Evolutionary conservation across 2,329 filamentous ascomycete genomes (phyloP).

Genomic region (Penicillium sp.): DNA sequence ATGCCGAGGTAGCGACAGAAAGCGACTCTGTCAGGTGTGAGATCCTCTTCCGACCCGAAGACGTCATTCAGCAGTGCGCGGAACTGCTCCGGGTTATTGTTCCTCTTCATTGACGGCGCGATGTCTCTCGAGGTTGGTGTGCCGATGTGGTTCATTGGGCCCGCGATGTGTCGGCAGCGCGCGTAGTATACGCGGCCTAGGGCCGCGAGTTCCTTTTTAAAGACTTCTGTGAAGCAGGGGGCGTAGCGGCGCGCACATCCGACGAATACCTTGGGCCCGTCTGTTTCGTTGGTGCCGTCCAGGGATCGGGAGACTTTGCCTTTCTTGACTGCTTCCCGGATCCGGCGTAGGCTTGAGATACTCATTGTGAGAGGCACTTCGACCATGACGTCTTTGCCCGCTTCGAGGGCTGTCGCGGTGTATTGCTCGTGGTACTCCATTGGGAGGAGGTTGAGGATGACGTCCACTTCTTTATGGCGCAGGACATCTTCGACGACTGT

Average conservation of each 20-base stretch:
- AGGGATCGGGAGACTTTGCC: background rate
- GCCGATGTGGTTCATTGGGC: conserved; percentile 38
- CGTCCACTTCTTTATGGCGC: conserved; percentile 41
- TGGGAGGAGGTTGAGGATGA: conserved; percentile 54
- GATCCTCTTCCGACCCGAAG: conserved; percentile 23
- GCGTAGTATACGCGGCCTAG: conserved; percentile 57
- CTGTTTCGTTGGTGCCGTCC: conserved; percentile 37
- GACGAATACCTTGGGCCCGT: conserved; percentile 52
- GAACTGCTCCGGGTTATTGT: conserved; percentile 6
- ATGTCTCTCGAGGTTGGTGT: background rate
- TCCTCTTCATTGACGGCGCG: background rate
- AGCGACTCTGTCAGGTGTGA: conserved; percentile 26
- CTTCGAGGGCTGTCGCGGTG: conserved; percentile 50
- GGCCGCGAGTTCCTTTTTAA: conserved; percentile 51
- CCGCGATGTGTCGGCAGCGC: conserved; percentile 51
- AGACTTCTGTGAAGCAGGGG: conserved; percentile 50
- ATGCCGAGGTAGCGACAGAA: conserved; percentile 46
- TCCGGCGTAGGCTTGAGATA: conserved; percentile 43
- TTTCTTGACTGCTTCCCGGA: conserved; percentile 44
- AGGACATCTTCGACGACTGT: conserved; percentile 43
- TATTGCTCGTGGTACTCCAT: conserved; percentile 57
- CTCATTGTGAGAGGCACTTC: conserved; percentile 59
- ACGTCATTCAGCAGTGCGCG: conserved; percentile 24
- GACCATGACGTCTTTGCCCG: conserved; percentile 57
- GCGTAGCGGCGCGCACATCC: conserved; percentile 63